Evolutionary conservation across 2,329 filamentous ascomycete genomes (phyloP).

Genomic region (Biscogniauxia marginata): DNA sequence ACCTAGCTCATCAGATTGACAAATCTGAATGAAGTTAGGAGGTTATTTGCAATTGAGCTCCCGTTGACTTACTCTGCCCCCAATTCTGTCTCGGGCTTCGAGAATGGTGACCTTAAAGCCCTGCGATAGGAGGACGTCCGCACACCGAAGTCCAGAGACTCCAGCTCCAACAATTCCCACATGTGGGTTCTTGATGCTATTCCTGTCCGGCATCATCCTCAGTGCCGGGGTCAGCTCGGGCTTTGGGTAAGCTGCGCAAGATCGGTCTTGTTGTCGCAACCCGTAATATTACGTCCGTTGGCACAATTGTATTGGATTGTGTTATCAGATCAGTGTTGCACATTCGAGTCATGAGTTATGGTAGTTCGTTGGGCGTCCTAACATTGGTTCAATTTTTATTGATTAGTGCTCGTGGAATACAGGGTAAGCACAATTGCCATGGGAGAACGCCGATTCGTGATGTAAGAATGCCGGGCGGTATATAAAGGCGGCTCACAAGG

Average conservation of each 20-base stretch:
- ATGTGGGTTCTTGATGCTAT: constrained; percentile 6
- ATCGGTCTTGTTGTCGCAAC: neutral
- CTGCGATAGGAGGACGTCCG: constrained; percentile 51
- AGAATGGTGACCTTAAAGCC: constrained; percentile 57
- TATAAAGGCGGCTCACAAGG: constrained; percentile 8
- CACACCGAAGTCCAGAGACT: constrained; percentile 54
- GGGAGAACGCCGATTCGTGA: neutral
- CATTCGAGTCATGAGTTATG: neutral
- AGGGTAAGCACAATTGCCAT: neutral
- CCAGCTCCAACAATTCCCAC: constrained; percentile 57
- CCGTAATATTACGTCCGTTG: neutral
- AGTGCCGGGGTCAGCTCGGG: neutral
- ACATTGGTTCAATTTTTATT: neutral
- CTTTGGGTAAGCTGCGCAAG: neutral
- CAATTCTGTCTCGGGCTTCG: constrained; percentile 54
- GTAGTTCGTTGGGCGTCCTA: neutral
- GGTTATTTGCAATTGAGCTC: neutral
- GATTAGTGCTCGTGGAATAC: neutral
- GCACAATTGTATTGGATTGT: neutral
- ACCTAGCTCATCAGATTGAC: constrained; percentile 32
- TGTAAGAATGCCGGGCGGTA: neutral
- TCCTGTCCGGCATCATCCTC: neutral
- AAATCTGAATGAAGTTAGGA: constrained; percentile 26
- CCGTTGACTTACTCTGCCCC: constrained; percentile 45
- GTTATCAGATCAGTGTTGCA: too few species aligned